Percentiles rank a stretch among this genome's conserved stretches.
phyloP scores from a whole-genome alignment of 768 basidiomycete genomes.

The Leccinum pellstonianum region DNA sequence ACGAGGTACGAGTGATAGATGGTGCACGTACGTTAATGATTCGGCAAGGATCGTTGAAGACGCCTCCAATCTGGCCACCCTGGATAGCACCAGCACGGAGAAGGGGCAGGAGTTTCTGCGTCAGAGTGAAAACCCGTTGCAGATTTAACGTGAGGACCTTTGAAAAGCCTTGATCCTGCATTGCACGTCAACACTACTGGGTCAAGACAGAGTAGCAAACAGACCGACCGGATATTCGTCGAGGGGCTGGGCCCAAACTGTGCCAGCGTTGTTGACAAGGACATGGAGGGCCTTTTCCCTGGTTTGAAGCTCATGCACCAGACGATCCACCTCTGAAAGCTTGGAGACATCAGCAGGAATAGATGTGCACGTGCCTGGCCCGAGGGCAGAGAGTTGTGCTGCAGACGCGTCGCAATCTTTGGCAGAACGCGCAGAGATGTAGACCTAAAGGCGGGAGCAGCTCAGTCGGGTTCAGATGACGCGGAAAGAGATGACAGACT shows the following conservation, averaged over 20 bases:
- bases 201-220: slow-evolving; percentile 4
- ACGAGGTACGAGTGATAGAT: not conserved
- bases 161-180: slow-evolving; percentile 53
- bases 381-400: slow-evolving; percentile 48
- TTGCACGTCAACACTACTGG: not conserved
- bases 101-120: slow-evolving; percentile 58
- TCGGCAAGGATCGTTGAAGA: slow-evolving; percentile 47
- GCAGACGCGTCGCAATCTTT: slow-evolving; percentile 54
- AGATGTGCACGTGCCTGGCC: slow-evolving; percentile 53
- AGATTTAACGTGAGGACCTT: slow-evolving; percentile 64
- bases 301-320: slow-evolving; percentile 49
- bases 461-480: not conserved
- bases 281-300: slow-evolving; percentile 55
- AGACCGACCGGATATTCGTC: slow-evolving; percentile 44
- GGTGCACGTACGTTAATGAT: slow-evolving; percentile 53
- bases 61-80: slow-evolving; percentile 36
- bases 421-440: slow-evolving; percentile 59
- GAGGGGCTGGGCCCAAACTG: slow-evolving; percentile 50
- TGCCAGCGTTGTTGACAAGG: slow-evolving; percentile 65
- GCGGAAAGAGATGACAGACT: not conserved
- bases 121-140: slow-evolving; percentile 62
- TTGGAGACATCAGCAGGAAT: slow-evolving; percentile 56
- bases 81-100: slow-evolving; percentile 45
- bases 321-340: slow-evolving; percentile 49
- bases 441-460: slow-evolving; percentile 39